phyloP scores from a whole-genome alignment of 495 filamentous ascomycete genomes.

The Aspergillus cavernicola region DNA sequence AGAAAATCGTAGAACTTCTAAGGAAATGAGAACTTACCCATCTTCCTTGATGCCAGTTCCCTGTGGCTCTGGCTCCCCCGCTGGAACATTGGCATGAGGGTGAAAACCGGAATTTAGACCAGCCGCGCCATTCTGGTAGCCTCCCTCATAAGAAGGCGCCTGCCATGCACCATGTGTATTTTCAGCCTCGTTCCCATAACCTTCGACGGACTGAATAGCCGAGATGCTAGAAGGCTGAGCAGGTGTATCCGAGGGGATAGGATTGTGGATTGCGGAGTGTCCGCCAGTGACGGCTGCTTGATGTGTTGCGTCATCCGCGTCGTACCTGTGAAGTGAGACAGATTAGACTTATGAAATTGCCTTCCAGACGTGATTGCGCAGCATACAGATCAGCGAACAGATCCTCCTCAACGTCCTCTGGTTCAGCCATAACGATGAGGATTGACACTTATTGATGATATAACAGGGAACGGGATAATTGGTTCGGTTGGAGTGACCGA shows the following conservation, averaged over 20 bases:
- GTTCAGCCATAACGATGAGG: conserved; percentile 65
- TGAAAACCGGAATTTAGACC: conserved; percentile 50
- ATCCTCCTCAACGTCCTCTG: conserved; percentile 92
- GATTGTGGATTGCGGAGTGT: conserved; percentile 27
- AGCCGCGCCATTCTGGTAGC: conserved; percentile 62
- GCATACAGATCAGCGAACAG: conserved; percentile 96
- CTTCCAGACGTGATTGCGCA: neutral
- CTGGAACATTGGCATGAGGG: conserved; percentile 26
- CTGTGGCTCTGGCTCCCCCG: conserved; percentile 32
- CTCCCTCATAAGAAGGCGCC: conserved; percentile 44
- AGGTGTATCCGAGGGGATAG: conserved; percentile 18
- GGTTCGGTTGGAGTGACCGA: neutral
- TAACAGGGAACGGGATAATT: neutral
- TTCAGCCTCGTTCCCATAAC: conserved; percentile 42
- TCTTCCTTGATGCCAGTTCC: conserved; percentile 91
- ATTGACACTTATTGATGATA: neutral
- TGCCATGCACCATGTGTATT: conserved; percentile 29
- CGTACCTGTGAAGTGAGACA: conserved; percentile 59
- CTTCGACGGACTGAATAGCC: conserved; percentile 25
- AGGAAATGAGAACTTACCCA: conserved; percentile 71
- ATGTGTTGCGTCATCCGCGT: conserved; percentile 68
- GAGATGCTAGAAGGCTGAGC: conserved; percentile 24
- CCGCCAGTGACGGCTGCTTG: conserved; percentile 35
- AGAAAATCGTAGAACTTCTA: neutral
- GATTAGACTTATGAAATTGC: neutral